Percentiles rank a stretch among this genome's conserved stretches.
Conservation (phyloP, 257 asterid species). For the Salvia miltiorrhiza region DNA sequence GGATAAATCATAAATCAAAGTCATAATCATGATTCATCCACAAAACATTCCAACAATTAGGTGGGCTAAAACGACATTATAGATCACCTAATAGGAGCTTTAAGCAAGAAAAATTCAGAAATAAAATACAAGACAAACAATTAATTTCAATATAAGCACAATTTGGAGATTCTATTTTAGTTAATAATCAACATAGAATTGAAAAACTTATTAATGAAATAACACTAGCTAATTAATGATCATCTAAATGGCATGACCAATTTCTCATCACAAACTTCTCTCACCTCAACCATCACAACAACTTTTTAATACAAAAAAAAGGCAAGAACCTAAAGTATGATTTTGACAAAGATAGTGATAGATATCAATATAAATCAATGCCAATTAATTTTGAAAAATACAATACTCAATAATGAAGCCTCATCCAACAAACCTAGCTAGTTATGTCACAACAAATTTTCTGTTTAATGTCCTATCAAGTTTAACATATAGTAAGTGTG, state of each 20-base stretch:
- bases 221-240: neutral
- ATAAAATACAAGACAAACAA: neutral
- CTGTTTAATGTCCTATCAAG: neutral
- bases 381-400: neutral
- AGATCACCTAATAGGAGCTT: neutral
- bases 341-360: neutral
- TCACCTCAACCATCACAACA: conserved; percentile 8
- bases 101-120: neutral
- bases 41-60: neutral
- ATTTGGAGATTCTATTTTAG: neutral
- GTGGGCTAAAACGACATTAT: neutral
- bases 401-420: neutral
- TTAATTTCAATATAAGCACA: neutral
- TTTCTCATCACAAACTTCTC: neutral
- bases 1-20: neutral
- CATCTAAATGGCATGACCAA: neutral
- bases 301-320: neutral
- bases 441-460: neutral
- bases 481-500: neutral
- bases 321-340: neutral
- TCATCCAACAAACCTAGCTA: neutral
- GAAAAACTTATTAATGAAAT: neutral
- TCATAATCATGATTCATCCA: neutral
- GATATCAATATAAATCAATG: neutral
- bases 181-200: neutral